Base-by-base conservation (phyloP, 768 basidiomycete species). In the Suillus subalutaceus region DNA sequence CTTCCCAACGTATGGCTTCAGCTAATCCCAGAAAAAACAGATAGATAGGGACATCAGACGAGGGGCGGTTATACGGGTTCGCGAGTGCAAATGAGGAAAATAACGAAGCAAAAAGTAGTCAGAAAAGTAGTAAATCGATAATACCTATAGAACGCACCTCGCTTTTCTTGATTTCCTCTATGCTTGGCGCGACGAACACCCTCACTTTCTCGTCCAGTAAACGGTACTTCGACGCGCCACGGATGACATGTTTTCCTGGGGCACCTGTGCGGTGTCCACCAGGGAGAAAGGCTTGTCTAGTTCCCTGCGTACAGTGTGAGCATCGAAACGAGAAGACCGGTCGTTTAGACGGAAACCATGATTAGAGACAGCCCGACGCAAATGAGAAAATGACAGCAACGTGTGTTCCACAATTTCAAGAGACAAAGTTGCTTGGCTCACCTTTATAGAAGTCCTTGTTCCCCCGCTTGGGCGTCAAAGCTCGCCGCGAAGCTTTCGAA, bases 381-480 rank as follows among this genome's bases (percentile, higher is more conserved):
- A 13, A n/a, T 30, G 8, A 63, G 62, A 26, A n/a, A 48, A 30
- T 40, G 9, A 52, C 20, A n/a, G 23, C 46, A 8, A 32, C 4
- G 16, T 26, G 30, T 23, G 20, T 23, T 35, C 7, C 15, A 38
- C 23, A 10, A 59, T 18, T 40, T 13, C 16, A 40, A 15, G 9
- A 40, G 5, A 44, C 3, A 52, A 18, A 9, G n/a, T 61, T 38
- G 20, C 60, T 43, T 30, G 41, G 66, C 79, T n/a, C 8, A 91
- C 97, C 97, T 79, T 99, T 99, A 84, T 97, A 98, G 75, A 84
- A 98, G 74, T 99, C 94, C 73, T 98, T 99, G 81, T 97, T 97
- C 18, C 87, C 97, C 57, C 89, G 80, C 77, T 98, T 98, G 0
- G n/a, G 83, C 0, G 91, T 95, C 60, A 99, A 81, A 2, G 95